phyloP scores from a whole-genome alignment of 345 rosid species.

The Hibiscus tridactylites region DNA sequence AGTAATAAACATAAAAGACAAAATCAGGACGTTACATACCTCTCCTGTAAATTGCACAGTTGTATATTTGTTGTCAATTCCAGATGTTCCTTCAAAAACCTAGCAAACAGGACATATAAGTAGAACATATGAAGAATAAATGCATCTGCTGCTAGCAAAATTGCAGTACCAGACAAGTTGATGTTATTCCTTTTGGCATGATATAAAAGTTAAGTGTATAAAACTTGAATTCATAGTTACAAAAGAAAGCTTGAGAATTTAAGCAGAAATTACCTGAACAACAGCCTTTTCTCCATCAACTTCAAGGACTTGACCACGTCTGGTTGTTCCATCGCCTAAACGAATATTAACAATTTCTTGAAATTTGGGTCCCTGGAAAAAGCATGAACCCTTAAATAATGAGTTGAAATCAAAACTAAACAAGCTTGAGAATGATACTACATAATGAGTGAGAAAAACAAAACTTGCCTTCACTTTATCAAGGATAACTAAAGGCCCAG shows the following conservation, averaged over 20 bases:
- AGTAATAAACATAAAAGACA: background rate
- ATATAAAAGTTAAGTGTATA: background rate
- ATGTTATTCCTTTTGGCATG: background rate
- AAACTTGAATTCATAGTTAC: background rate
- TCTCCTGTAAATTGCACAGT: conserved; percentile 92
- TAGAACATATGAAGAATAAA: background rate
- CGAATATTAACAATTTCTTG: conserved; percentile 95
- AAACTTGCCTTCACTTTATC: conserved; percentile 82
- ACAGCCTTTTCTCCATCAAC: conserved; percentile 97
- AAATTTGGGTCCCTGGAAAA: conserved; percentile 73
- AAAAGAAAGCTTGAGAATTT: background rate
- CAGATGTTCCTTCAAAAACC: conserved; percentile 96
- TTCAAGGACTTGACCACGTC: conserved; percentile 95
- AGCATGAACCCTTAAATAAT: background rate
- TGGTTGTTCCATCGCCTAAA: conserved; percentile 71
- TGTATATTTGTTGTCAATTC: conserved; percentile 86
- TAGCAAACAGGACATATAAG: conserved; percentile 13
- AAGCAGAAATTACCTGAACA: conserved; percentile 50
- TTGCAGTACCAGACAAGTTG: background rate
- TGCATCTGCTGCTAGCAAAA: no score
- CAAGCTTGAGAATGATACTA: background rate
- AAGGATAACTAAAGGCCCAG: conserved; percentile 91
- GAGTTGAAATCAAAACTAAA: background rate
- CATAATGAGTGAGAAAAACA: background rate
- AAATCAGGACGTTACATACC: conserved; percentile 25